Evolutionary conservation across 164 flowering plant species (phyloP).

Genomic region (Magnolia changhungtana): DNA sequence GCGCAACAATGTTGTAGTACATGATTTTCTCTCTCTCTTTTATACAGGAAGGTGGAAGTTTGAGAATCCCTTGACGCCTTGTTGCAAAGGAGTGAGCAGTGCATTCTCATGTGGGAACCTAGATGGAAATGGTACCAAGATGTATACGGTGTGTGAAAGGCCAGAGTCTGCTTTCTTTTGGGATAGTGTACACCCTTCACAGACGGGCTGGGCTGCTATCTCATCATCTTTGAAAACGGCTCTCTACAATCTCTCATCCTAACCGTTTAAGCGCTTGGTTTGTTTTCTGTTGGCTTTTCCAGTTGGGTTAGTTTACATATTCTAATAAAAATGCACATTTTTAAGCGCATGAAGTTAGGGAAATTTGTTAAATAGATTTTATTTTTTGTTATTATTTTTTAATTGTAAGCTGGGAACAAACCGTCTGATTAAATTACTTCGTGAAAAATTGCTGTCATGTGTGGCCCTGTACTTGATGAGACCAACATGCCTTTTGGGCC

Average conservation of each 20-base stretch:
- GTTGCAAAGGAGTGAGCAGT: slow-evolving; percentile 11
- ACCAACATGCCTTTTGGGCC: too few relatives aligned
- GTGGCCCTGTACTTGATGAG: too few relatives aligned
- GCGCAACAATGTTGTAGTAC: neutral
- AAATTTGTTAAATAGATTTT: too few relatives aligned
- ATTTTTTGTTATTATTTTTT: too few relatives aligned
- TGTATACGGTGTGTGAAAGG: slow-evolving; percentile 39
- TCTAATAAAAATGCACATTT: too few relatives aligned
- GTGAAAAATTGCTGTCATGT: too few relatives aligned
- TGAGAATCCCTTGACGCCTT: slow-evolving; percentile 19
- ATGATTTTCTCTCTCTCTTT: neutral
- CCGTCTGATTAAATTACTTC: too few relatives aligned
- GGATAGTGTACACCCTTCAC: slow-evolving; percentile 61
- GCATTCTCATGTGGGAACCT: slow-evolving; percentile 38
- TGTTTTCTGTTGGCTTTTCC: too few relatives aligned
- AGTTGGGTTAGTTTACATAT: too few relatives aligned
- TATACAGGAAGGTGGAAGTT: slow-evolving; percentile 9
- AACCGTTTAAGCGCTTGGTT: neutral
- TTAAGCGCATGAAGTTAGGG: too few relatives aligned
- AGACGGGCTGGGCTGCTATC: slow-evolving; percentile 51
- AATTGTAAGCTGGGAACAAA: too few relatives aligned
- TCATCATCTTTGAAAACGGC: slow-evolving; percentile 16
- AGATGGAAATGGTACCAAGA: slow-evolving; percentile 36
- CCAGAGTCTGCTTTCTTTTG: slow-evolving; percentile 49
- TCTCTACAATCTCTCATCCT: neutral